phyloP scores from a whole-genome alignment of 169 alveolate species.

The Besnoitia besnoiti region DNA sequence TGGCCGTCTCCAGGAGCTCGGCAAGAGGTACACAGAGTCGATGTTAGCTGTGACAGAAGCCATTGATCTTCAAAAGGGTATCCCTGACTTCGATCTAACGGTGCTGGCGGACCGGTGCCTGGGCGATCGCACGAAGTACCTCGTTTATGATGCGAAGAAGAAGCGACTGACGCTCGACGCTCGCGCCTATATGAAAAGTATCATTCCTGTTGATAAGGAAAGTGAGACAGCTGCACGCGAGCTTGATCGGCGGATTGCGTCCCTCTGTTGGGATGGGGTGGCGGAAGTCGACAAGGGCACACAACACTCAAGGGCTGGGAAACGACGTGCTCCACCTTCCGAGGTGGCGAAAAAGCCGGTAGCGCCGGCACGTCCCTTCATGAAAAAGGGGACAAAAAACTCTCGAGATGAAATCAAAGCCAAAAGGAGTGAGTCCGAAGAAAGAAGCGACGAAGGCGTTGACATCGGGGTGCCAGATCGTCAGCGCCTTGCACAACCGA shows the following conservation, averaged over 20 bases:
- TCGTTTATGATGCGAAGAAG: background rate
- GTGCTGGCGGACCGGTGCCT: background rate
- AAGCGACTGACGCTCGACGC: background rate
- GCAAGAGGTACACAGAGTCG: background rate
- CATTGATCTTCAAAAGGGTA: background rate
- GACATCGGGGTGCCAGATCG: too few species aligned
- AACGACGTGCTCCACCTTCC: background rate
- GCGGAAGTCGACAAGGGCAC: background rate
- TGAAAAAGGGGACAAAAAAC: too few species aligned
- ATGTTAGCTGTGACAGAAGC: background rate
- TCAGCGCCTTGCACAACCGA: too few species aligned
- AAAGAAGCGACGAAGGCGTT: too few species aligned
- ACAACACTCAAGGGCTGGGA: too few species aligned
- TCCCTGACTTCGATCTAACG: background rate
- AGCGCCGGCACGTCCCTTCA: background rate
- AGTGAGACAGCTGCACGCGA: conserved; percentile 20
- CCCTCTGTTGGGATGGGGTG: background rate
- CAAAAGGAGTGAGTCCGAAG: too few species aligned
- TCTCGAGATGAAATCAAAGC: too few species aligned
- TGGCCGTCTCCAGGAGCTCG: background rate
- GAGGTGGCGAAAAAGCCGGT: background rate
- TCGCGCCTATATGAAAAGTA: background rate
- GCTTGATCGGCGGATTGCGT: background rate
- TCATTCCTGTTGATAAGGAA: background rate
- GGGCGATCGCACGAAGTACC: background rate